A percentile compares a stretch with the other conserved stretches of the same genome.
Evolutionary conservation across 2,329 filamentous ascomycete species (phyloP).

Genomic region (Xylaria arbuscula): DNA sequence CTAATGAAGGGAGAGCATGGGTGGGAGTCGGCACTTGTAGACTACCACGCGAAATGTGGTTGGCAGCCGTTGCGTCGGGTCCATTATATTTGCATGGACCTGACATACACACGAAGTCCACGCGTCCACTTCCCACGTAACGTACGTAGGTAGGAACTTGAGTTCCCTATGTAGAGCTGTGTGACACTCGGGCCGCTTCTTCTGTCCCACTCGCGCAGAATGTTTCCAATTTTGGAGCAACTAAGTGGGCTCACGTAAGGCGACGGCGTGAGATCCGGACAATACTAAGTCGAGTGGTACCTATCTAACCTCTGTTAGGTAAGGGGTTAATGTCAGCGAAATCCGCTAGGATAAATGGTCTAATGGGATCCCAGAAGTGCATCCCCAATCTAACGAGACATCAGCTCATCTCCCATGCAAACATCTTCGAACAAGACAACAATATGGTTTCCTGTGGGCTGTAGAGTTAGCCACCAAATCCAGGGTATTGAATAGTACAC

Average conservation of each 20-base stretch:
- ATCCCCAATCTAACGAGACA: neutral
- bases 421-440: neutral
- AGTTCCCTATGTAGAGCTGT: neutral
- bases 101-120: neutral
- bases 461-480: neutral
- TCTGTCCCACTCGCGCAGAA: neutral
- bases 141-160: neutral
- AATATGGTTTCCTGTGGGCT: neutral
- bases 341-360: neutral
- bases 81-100: neutral
- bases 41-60: neutral
- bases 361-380: neutral
- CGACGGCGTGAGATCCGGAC: neutral
- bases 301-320: neutral
- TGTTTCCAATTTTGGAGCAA: constrained; percentile 1
- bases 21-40: neutral
- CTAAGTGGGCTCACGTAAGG: neutral
- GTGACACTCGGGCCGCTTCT: constrained; percentile 3
- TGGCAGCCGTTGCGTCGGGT: neutral
- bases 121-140: neutral
- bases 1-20: neutral
- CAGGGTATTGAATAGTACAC: neutral
- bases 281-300: neutral
- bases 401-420: neutral
- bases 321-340: neutral